These are phyloP conservation scores for Agaricus bisporus DNA, from an alignment of 768 basidiomycete species.

Conservation along the genomic window DNA sequence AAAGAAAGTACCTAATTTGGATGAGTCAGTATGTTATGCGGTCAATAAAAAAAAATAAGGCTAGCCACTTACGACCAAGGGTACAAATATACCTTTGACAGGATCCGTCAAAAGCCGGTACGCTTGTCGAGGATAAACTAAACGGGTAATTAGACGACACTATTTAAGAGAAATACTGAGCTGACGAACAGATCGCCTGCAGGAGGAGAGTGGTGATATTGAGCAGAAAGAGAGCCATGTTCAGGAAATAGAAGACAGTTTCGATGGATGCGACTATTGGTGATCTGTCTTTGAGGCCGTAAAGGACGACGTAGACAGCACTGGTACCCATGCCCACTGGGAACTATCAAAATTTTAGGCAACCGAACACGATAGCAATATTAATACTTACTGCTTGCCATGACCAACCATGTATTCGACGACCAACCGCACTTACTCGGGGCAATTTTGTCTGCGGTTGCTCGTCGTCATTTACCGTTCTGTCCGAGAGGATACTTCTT, in stretches of 20 bases:
- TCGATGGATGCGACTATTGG: conserved; percentile 27
- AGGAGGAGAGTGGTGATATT: conserved; percentile 35
- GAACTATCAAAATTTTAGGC: conserved; percentile 24
- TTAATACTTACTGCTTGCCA: conserved; percentile 40
- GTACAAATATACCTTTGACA: conserved; percentile 38
- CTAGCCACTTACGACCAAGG: conserved; percentile 18
- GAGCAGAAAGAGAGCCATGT: conserved; percentile 35
- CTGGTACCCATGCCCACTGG: conserved; percentile 46
- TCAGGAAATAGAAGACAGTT: conserved; percentile 41
- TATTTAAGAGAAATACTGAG: not conserved
- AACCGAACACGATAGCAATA: not conserved
- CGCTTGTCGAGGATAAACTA: conserved; percentile 41
- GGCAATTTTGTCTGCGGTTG: not conserved
- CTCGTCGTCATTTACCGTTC: not conserved
- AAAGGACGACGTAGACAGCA: conserved; percentile 42
- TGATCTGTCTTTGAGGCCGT: conserved; percentile 30
- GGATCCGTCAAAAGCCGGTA: conserved; percentile 37
- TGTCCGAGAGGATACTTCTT: conserved; percentile 2
- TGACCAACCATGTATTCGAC: conserved; percentile 42
- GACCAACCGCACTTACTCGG: conserved; percentile 4
- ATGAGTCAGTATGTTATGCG: not conserved
- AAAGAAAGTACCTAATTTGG: conserved; percentile 37
- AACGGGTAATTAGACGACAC: not conserved
- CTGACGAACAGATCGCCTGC: conserved; percentile 33
- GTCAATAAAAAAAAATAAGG: not conserved